Conservation (phyloP, 2,329 filamentous ascomycete genomes). For the Beauveria bassiana region DNA sequence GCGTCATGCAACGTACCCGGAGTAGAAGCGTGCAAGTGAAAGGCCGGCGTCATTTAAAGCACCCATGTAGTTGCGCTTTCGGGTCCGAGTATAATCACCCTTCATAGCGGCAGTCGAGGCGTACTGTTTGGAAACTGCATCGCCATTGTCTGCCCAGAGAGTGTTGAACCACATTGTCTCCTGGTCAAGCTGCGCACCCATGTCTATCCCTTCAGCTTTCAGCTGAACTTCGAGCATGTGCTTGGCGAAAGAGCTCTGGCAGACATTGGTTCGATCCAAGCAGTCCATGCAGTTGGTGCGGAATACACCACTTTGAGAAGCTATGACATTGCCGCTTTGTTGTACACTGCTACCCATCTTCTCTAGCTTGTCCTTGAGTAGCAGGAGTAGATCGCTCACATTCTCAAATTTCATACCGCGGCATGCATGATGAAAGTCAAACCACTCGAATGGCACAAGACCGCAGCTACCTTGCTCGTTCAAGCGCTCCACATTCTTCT, state of each 20-base stretch:
- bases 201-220: constrained; percentile 64
- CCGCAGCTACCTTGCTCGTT: constrained; percentile 53
- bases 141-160: constrained; percentile 95
- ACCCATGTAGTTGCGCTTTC: constrained; percentile 83
- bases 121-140: constrained; percentile 92
- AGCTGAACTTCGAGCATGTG: constrained; percentile 76
- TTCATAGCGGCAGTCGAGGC: constrained; percentile 93
- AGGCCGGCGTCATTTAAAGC: constrained; percentile 86
- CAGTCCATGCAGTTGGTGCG: constrained; percentile 99
- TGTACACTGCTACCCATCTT: constrained; percentile 63
- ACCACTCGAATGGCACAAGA: constrained; percentile 72
- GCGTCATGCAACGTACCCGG: constrained; percentile 42
- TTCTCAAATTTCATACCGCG: constrained; percentile 98
- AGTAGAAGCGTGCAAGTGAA: constrained; percentile 70
- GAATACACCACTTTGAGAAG: constrained; percentile 65
- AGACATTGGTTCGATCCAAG: constrained; percentile 90
- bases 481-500: constrained; percentile 56
- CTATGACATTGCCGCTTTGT: constrained; percentile 32
- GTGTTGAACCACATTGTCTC: constrained; percentile 91
- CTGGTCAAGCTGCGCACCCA: constrained; percentile 68
- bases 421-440: constrained; percentile 89
- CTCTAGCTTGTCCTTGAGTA: constrained; percentile 59
- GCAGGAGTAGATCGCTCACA: constrained; percentile 69
- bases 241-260: constrained; percentile 84
- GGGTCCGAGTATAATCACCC: constrained; percentile 88